A percentile compares a stretch with the other conserved stretches of the same genome.
Evolutionary conservation across 768 basidiomycete species (phyloP).

Genomic region (Auriscalpium orientale): DNA sequence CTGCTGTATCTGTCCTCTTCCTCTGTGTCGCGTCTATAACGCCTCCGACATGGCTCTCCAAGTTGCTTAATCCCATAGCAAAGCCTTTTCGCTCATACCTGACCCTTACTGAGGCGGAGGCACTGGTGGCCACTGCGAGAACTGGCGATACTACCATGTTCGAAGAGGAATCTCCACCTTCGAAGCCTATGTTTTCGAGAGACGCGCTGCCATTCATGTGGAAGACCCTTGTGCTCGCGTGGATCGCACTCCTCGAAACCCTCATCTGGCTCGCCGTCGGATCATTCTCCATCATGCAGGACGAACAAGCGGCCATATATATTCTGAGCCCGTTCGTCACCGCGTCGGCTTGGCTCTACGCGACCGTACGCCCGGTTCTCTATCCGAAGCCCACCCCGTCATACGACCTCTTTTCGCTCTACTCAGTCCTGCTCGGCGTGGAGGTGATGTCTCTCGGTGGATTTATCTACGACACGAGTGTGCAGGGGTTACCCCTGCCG

Average conservation of each 20-base stretch:
- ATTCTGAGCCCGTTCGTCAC: conserved; percentile 38
- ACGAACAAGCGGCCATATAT: conserved; percentile 24
- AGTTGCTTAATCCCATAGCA: background rate
- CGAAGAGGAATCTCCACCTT: too few species aligned
- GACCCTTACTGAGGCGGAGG: background rate
- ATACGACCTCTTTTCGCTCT: conserved; percentile 56
- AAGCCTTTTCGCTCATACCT: background rate
- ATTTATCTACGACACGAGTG: conserved; percentile 40
- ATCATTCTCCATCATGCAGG: conserved; percentile 41
- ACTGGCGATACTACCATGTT: background rate
- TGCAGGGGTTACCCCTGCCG: conserved; percentile 37
- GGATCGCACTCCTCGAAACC: conserved; percentile 44
- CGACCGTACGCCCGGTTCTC: conserved; percentile 45
- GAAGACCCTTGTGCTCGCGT: conserved; percentile 48
- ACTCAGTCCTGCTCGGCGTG: conserved; percentile 38
- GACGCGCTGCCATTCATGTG: conserved; percentile 27
- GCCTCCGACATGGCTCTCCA: background rate
- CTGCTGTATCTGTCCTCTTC: background rate
- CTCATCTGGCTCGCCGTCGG: conserved; percentile 54
- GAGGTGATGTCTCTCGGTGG: conserved; percentile 47
- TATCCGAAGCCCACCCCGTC: conserved; percentile 51
- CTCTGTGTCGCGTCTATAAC: background rate
- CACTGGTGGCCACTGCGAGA: background rate
- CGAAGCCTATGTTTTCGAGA: too few species aligned
- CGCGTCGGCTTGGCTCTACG: conserved; percentile 61